Base-by-base conservation (phyloP, 805 yeast genomes). In the Danielozyma ontarioensis region DNA sequence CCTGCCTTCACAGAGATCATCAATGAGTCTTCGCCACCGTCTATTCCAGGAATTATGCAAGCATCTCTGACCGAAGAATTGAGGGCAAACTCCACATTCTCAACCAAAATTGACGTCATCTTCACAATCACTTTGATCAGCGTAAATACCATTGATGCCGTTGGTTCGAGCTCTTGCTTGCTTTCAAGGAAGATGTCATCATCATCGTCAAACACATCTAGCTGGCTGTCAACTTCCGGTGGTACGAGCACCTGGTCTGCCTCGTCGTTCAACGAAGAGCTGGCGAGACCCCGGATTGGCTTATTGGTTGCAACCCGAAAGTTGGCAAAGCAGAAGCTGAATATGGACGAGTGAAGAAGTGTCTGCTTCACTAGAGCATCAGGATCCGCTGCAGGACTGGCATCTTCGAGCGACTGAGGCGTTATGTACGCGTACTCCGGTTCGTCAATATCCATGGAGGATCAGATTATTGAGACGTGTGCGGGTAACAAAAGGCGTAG, bases 1-100 rank as follows among this genome's bases (percentile, higher is more conserved):
- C 71, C 74, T 1, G 74, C 64, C 13, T 54, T 45, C 4, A 70
- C 44, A 0, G 72, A 53, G 1, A 72, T 25, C 5, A 70, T 32
- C 10, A 72, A 44, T 2, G 64, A 55, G 39, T 72, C 76, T 29
- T 59, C 70, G 23, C 46, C 52, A 18, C 30, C 48, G 16, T 32
- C 37, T 11, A 40, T 39, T 1, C 62, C 62, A 19, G 39, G 37
- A 4, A 63, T 38, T 12, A 57, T 34, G 27, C 59, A 56, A 1
- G 60, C 52, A 1, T 63, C 50, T 24, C 70, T 38, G 4, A 66
- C 53, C 4, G 51, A 49, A 2, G 66, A 45, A 37, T 46, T 61
- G 35, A 59, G 40, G 10, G 54, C 48, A 37, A 48, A 64, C 26
- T 55, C 59, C 10, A 50, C 42, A 6, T 53, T 59, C 28, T 55